Percentiles rank a stretch among this genome's conserved stretches.
These are phyloP conservation scores for Tetrahymena elliotti DNA, from an alignment of 73 alveolate species.

Conservation along the genomic window DNA sequence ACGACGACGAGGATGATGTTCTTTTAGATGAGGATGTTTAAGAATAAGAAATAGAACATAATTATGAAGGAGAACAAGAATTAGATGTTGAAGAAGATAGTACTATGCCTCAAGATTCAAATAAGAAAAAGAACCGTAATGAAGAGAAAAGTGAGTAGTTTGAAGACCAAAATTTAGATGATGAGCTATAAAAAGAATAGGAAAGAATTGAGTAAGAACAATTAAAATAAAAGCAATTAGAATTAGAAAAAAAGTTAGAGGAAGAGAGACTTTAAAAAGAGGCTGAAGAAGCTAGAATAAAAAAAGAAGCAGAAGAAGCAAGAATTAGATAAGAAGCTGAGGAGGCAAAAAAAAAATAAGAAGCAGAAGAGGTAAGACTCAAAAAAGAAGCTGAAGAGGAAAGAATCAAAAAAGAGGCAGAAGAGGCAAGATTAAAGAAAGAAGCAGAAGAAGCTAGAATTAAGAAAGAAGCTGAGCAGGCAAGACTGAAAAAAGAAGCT, in stretches of 20 bases:
- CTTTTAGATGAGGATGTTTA: neutral
- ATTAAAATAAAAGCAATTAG: neutral
- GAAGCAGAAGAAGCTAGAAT: neutral
- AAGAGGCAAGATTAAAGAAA: neutral
- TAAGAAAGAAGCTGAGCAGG: constrained; percentile 16
- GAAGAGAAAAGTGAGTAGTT: constrained; percentile 12
- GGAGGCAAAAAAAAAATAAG: neutral
- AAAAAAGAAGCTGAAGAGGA: neutral
- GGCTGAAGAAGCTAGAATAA: neutral
- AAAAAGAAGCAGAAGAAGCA: neutral
- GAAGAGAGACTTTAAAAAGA: constrained; percentile 11
- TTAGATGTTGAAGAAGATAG: no score
- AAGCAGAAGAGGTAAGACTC: neutral
- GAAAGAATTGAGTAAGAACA: constrained; percentile 19
- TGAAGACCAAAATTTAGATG: constrained; percentile 32
- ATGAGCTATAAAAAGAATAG: constrained; percentile 2
- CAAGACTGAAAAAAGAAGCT: constrained; percentile 2
- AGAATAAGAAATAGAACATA: neutral
- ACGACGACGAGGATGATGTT: neutral
- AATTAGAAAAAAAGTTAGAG: neutral
- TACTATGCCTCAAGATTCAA: neutral
- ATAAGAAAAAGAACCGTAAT: constrained; percentile 17
- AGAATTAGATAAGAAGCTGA: neutral
- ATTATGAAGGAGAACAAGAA: neutral
- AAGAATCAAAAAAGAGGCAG: neutral